Percentiles rank a stretch among this genome's conserved stretches.
These are phyloP conservation scores for Albifimbria verrucaria DNA, from an alignment of 2,329 filamentous ascomycete species.

Conservation along the genomic window DNA sequence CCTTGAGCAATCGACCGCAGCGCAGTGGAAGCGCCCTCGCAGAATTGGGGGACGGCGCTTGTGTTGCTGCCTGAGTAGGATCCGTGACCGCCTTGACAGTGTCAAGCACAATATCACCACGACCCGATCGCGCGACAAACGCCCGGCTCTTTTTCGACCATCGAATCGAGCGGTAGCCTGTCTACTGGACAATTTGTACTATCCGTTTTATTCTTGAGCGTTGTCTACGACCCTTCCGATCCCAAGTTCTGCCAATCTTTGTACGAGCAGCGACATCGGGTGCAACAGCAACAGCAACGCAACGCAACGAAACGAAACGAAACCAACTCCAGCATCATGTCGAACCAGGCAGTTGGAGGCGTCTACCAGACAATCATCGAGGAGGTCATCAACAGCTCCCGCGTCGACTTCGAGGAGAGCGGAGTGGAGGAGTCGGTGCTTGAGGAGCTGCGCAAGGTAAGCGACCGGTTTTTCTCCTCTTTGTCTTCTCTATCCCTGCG, in stretches of 20 bases:
- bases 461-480: constrained; percentile 25
- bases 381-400: constrained; percentile 87
- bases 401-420: constrained; percentile 94
- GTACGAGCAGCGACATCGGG: no score
- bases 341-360: constrained; percentile 61
- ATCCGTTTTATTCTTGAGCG: no score
- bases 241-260: no score
- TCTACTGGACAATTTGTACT: no score
- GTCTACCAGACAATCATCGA: constrained; percentile 78
- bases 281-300: constrained; percentile 6
- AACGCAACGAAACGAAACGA: constrained; percentile 7
- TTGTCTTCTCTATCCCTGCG: background rate
- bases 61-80: background rate
- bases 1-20: background rate
- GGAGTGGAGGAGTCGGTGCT: constrained; percentile 86
- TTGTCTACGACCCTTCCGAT: no score
- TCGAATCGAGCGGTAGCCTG: no score
- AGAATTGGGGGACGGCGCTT: constrained; percentile 1
- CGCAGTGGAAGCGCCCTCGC: background rate
- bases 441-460: constrained; percentile 83
- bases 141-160: no score
- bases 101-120: no score
- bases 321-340: constrained; percentile 41
- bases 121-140: no score
- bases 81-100: no score